phyloP scores from a whole-genome alignment of 2,329 filamentous ascomycete species.

The Nectriaceae sp. region DNA sequence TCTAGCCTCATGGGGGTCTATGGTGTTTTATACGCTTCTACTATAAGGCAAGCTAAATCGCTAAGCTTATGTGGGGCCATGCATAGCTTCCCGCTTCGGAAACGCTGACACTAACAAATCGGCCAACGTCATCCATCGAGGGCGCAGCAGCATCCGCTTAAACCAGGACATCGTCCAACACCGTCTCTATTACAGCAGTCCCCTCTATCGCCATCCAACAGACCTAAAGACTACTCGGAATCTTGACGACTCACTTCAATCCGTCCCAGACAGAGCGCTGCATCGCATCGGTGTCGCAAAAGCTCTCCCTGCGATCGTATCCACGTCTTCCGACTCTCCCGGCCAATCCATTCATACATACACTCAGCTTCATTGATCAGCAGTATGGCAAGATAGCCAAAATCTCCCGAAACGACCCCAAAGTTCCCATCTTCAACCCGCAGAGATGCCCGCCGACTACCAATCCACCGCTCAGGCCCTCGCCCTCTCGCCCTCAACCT shows the following conservation, averaged over 20 bases:
- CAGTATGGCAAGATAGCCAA: slow-evolving; percentile 7
- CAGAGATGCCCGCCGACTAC: slow-evolving; percentile 54
- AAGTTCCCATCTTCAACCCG: slow-evolving; percentile 1
- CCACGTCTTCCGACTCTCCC: not conserved
- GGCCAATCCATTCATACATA: not conserved
- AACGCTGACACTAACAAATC: not conserved
- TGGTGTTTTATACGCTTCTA: not conserved
- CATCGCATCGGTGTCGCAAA: too few relatives aligned
- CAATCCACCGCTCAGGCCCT: slow-evolving; percentile 51
- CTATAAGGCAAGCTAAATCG: not conserved
- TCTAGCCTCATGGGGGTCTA: not conserved
- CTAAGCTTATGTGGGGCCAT: not conserved
- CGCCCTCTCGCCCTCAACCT: slow-evolving; percentile 43
- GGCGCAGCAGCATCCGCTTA: not conserved
- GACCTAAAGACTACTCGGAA: not conserved
- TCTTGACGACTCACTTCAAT: not conserved
- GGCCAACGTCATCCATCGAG: not conserved
- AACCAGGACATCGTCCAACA: not conserved
- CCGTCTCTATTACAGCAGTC: not conserved
- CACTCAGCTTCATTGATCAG: not conserved
- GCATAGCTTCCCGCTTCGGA: not conserved
- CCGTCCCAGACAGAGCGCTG: too few relatives aligned
- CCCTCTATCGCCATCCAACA: not conserved
- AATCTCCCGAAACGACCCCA: not conserved
- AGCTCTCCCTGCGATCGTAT: not conserved